Conservation (phyloP, 176 grass and related monocot species). For the Oryza longistaminata region DNA sequence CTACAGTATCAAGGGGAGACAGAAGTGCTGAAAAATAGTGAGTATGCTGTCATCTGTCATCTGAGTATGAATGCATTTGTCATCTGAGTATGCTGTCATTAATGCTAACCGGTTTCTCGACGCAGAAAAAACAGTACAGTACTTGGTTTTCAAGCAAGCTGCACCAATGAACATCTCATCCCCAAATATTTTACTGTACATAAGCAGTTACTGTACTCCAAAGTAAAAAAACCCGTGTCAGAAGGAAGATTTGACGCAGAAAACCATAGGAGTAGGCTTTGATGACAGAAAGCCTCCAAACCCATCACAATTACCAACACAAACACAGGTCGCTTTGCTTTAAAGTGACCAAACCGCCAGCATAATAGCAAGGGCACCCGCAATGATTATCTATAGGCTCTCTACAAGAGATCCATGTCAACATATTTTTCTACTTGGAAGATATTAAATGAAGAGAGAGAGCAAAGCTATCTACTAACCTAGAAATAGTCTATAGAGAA, state of each 20-base stretch:
- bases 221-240: background rate
- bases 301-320: slow-evolving; percentile 35
- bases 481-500: too few species aligned
- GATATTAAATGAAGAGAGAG: too few species aligned
- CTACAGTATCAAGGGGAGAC: background rate
- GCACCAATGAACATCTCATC: background rate
- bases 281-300: background rate
- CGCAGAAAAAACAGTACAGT: too few species aligned
- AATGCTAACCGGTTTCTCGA: background rate
- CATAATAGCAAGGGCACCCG: too few species aligned
- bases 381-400: too few species aligned
- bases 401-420: too few species aligned
- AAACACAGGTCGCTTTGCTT: background rate
- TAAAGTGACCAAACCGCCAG: slow-evolving; percentile 1
- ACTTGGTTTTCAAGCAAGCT: background rate
- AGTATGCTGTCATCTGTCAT: background rate
- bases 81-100: background rate
- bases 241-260: slow-evolving; percentile 38
- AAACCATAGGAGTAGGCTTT: slow-evolving; percentile 31
- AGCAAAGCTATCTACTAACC: too few species aligned
- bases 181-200: background rate
- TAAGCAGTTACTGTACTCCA: background rate
- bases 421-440: too few species aligned
- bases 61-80: background rate
- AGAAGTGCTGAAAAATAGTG: background rate